Percentiles rank a stretch among this genome's conserved stretches.
Conservation (phyloP, 805 yeast species). For the Nakazawaea anatomiae region DNA sequence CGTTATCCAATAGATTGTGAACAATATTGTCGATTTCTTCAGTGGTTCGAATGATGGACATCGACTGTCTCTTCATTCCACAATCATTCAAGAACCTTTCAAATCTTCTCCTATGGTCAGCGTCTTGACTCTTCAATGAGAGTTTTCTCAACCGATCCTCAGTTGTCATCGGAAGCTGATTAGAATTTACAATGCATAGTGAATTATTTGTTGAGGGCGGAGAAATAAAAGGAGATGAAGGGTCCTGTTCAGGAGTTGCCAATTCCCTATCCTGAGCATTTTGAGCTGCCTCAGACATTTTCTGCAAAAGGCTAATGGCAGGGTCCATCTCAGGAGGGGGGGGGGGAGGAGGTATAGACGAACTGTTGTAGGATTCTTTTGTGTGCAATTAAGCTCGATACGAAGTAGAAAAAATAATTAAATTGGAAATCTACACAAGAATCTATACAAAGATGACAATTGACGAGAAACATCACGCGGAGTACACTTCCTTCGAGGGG, state of each 20-base stretch:
- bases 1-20: constrained; percentile 4
- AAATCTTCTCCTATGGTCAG: constrained; percentile 21
- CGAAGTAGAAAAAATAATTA: not conserved
- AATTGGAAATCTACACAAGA: not conserved
- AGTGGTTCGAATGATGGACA: not conserved
- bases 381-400: not conserved
- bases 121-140: constrained; percentile 15
- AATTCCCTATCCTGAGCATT: constrained; percentile 27
- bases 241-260: constrained; percentile 44
- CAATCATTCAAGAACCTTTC: constrained; percentile 18
- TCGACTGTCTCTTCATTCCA: constrained; percentile 17
- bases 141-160: constrained; percentile 6
- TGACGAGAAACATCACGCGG: constrained; percentile 59
- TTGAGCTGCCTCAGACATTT: constrained; percentile 17
- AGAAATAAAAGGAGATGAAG: constrained; percentile 50
- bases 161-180: constrained; percentile 9
- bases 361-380: too few species aligned
- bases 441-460: not conserved
- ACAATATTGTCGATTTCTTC: constrained; percentile 1
- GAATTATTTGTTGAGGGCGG: constrained; percentile 51
- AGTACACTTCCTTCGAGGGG: constrained; percentile 49
- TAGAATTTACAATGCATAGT: constrained; percentile 36
- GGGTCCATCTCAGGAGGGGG: constrained; percentile 5
- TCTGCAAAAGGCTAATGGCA: constrained; percentile 3
- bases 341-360: too few species aligned